Evolutionary conservation across 2,329 filamentous ascomycete genomes (phyloP).

Genomic region (Xylaria polymorpha): DNA sequence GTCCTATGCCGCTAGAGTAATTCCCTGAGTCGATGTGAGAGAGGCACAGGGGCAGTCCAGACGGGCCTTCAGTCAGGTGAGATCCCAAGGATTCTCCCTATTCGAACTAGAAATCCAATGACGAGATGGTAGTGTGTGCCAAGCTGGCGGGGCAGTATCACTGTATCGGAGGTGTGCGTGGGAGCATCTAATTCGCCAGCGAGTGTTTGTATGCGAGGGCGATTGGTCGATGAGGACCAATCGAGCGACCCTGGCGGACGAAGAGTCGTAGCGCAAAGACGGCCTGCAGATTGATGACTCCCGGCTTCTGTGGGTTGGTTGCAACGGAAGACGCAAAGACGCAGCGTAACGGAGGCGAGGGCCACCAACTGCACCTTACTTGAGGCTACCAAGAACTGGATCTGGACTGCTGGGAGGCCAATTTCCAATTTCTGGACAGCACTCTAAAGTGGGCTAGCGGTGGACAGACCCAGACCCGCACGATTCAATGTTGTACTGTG

Average conservation of each 20-base stretch:
- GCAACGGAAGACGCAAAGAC: slow-evolving; percentile 42
- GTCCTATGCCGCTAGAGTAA: slow-evolving; percentile 14
- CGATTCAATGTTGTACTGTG: slow-evolving; percentile 1
- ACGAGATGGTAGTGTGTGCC: slow-evolving; percentile 38
- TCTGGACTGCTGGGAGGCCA: slow-evolving; percentile 16
- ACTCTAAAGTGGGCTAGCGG: slow-evolving; percentile 33
- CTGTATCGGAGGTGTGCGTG: slow-evolving; percentile 48
- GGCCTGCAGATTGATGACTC: slow-evolving; percentile 30
- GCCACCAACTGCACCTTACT: slow-evolving; percentile 15
- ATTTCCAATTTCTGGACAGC: background rate
- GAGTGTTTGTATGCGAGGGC: slow-evolving; percentile 41
- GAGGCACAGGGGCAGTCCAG: slow-evolving; percentile 21
- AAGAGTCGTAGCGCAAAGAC: slow-evolving; percentile 18
- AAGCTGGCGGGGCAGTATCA: slow-evolving; percentile 49
- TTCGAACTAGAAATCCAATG: slow-evolving; percentile 45
- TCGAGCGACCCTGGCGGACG: slow-evolving; percentile 36
- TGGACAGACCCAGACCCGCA: slow-evolving; percentile 17
- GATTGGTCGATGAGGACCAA: slow-evolving; percentile 39
- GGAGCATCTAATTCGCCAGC: slow-evolving; percentile 48
- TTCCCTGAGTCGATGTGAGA: slow-evolving; percentile 12
- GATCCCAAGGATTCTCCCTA: slow-evolving; percentile 37
- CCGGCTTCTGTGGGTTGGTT: slow-evolving; percentile 38
- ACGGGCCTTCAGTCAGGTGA: slow-evolving; percentile 42
- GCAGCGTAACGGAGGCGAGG: slow-evolving; percentile 37
- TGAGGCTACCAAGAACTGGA: slow-evolving; percentile 24